A percentile compares a stretch with the other conserved stretches of the same genome.
These are phyloP conservation scores for Claviceps spartinae DNA, from an alignment of 2,329 filamentous ascomycete genomes.

Conservation along the genomic window DNA sequence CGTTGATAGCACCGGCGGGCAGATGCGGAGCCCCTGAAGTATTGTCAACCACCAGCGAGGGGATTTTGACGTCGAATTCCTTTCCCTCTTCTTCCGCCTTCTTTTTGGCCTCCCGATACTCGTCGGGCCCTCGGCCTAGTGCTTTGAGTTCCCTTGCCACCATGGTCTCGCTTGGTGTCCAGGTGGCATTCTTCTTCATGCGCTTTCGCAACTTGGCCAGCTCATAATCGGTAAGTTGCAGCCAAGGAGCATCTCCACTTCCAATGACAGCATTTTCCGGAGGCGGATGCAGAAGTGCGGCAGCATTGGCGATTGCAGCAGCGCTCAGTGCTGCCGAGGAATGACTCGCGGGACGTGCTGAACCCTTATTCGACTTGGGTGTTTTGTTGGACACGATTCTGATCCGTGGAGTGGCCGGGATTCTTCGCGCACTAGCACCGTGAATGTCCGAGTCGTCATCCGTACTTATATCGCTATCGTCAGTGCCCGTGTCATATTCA, in stretches of 20 bases:
- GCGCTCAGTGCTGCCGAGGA: constrained; percentile 21
- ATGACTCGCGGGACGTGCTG: constrained; percentile 21
- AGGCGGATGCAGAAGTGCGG: constrained; percentile 38
- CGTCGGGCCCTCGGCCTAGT: constrained; percentile 52
- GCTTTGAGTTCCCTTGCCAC: constrained; percentile 63
- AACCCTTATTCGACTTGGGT: constrained; percentile 31
- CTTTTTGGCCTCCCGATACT: constrained; percentile 46
- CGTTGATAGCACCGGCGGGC: constrained; percentile 46
- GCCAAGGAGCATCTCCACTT: constrained; percentile 48
- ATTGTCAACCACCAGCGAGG: constrained; percentile 27
- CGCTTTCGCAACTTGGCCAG: constrained; percentile 60
- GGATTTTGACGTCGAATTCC: constrained; percentile 36
- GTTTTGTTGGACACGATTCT: constrained; percentile 31
- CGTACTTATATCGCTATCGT: constrained; percentile 38
- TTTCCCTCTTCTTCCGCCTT: constrained; percentile 52
- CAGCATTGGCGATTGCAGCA: constrained; percentile 26
- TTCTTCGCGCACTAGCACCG: constrained; percentile 19
- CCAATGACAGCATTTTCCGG: constrained; percentile 46
- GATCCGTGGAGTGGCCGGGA: constrained; percentile 30
- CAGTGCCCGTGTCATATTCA: constrained; percentile 45
- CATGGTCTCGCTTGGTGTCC: constrained; percentile 78
- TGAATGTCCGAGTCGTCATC: constrained; percentile 34
- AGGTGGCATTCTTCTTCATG: constrained; percentile 86
- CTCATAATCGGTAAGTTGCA: constrained; percentile 51
- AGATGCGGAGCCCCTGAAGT: constrained; percentile 38